A percentile compares a stretch with the other conserved stretches of the same genome.
phyloP scores from a whole-genome alignment of 495 filamentous ascomycete species.

The Apiosordaria backusii region DNA sequence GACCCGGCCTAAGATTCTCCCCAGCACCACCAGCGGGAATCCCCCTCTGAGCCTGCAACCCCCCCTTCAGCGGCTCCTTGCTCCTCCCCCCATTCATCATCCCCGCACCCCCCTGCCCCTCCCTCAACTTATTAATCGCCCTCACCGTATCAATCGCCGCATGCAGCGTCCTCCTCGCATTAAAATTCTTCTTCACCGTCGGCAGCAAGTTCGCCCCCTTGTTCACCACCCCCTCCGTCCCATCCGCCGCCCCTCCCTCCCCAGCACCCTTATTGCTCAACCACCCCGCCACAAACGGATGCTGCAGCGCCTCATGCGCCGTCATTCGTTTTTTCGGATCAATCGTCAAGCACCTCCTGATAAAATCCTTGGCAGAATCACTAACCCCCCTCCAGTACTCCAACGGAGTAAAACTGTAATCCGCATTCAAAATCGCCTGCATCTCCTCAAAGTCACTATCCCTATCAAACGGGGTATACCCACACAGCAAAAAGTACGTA shows the following conservation, averaged over 20 bases:
- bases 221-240: conserved; percentile 50
- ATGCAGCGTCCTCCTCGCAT: conserved; percentile 87
- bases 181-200: conserved; percentile 98
- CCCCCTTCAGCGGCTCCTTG: conserved; percentile 32
- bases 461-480: conserved; percentile 97
- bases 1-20: neutral
- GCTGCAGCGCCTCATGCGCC: conserved; percentile 87
- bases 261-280: conserved; percentile 32
- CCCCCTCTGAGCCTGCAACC: conserved; percentile 1
- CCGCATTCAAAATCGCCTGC: conserved; percentile 94
- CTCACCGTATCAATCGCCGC: conserved; percentile 96
- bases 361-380: conserved; percentile 82
- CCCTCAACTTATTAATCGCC: conserved; percentile 95
- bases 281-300: conserved; percentile 75
- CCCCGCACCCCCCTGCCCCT: conserved; percentile 53
- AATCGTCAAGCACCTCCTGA: conserved; percentile 76
- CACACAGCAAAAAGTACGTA: conserved; percentile 95
- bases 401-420: conserved; percentile 92
- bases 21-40: conserved; percentile 15
- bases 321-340: conserved; percentile 85
- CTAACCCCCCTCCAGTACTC: conserved; percentile 97
- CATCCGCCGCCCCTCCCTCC: conserved; percentile 48
- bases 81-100: conserved; percentile 62
- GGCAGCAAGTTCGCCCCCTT: conserved; percentile 88
- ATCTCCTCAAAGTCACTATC: conserved; percentile 98